Evolutionary conservation across 352 stramenopile species (phyloP).

Genomic region (Phytophthora hybrid): DNA sequence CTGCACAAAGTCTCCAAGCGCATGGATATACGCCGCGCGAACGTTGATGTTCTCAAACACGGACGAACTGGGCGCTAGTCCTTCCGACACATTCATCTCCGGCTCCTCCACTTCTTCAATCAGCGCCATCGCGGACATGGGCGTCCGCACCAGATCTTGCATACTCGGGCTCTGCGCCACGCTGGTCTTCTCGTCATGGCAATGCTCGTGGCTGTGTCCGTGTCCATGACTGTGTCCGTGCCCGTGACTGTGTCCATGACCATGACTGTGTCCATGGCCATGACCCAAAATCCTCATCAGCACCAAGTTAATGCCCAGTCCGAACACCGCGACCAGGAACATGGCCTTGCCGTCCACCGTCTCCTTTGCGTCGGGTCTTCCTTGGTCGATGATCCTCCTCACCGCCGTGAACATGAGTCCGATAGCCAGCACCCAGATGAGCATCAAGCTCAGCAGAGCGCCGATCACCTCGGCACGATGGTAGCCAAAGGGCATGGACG

Average conservation of each 20-base stretch:
- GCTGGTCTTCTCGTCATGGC: slow-evolving; percentile 27
- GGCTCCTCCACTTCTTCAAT: slow-evolving; percentile 58
- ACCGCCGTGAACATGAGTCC: slow-evolving; percentile 93
- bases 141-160: slow-evolving; percentile 62
- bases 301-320: slow-evolving; percentile 95
- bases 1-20: slow-evolving; percentile 97
- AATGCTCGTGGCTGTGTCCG: slow-evolving; percentile 33
- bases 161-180: slow-evolving; percentile 57
- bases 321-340: slow-evolving; percentile 94
- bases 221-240: slow-evolving; percentile 63
- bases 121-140: slow-evolving; percentile 80
- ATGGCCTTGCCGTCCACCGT: slow-evolving; percentile 92
- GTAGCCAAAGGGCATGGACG: slow-evolving; percentile 94
- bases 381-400: slow-evolving; percentile 70
- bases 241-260: slow-evolving; percentile 59
- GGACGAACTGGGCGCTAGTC: slow-evolving; percentile 29
- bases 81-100: slow-evolving; percentile 3
- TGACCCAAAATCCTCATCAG: slow-evolving; percentile 91
- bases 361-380: slow-evolving; percentile 36
- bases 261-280: slow-evolving; percentile 68
- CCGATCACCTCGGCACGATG: slow-evolving; percentile 97
- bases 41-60: slow-evolving; percentile 95
- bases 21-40: slow-evolving; percentile 98
- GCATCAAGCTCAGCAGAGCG: slow-evolving; percentile 94
- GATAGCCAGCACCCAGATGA: slow-evolving; percentile 95